These are phyloP conservation scores for Xylaria multiplex DNA, from an alignment of 2,329 filamentous ascomycete genomes.

Conservation along the genomic window DNA sequence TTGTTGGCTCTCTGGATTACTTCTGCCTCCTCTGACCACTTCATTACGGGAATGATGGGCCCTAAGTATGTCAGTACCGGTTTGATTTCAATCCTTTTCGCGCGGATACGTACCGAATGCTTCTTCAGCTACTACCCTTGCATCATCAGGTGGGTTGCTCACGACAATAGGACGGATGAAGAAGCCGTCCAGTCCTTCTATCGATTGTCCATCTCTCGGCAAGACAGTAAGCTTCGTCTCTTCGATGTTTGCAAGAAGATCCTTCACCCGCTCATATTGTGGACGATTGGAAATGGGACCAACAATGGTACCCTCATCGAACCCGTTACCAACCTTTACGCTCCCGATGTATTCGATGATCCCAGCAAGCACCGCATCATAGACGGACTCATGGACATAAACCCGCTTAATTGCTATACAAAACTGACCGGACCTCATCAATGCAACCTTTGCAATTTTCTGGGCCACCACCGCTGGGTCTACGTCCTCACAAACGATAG, in stretches of 20 bases:
- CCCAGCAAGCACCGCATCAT: constrained; percentile 55
- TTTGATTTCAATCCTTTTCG: neutral
- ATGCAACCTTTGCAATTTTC: constrained; percentile 52
- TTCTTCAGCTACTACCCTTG: constrained; percentile 41
- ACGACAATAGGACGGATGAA: constrained; percentile 41
- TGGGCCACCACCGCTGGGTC: constrained; percentile 49
- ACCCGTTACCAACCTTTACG: constrained; percentile 24
- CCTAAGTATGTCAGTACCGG: constrained; percentile 26
- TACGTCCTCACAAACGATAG: constrained; percentile 68
- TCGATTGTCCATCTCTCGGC: constrained; percentile 14
- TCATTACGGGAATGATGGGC: constrained; percentile 57
- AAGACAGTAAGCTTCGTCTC: constrained; percentile 37
- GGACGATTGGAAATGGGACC: constrained; percentile 41
- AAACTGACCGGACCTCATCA: constrained; percentile 62
- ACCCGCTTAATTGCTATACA: constrained; percentile 63
- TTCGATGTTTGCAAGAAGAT: constrained; percentile 42
- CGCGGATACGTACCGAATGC: constrained; percentile 39
- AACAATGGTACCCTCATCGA: constrained; percentile 26
- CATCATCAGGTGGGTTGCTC: constrained; percentile 42
- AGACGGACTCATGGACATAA: constrained; percentile 65
- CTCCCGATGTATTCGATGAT: constrained; percentile 51
- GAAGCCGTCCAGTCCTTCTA: constrained; percentile 31
- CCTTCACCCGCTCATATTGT: constrained; percentile 43
- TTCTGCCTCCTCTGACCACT: constrained; percentile 56
- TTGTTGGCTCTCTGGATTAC: constrained; percentile 59